Evolutionary conservation across 805 yeast species (phyloP).

Genomic region (Kodamaea fukazawae): DNA sequence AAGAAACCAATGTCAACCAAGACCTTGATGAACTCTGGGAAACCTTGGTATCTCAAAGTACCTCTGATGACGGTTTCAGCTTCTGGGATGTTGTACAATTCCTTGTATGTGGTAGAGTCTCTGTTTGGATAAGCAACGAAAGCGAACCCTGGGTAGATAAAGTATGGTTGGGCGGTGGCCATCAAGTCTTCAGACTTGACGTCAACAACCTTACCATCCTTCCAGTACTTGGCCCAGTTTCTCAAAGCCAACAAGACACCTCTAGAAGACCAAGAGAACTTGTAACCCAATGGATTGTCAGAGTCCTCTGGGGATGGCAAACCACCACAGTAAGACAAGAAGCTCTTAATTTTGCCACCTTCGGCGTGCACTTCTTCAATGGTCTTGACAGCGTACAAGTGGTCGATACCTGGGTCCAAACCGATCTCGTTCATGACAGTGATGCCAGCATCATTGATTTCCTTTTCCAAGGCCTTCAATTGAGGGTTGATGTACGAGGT

Average conservation of each 20-base stretch:
- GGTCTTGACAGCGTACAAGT: conserved; percentile 96
- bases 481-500: conserved; percentile 97
- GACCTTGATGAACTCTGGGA: conserved; percentile 96
- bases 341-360: conserved; percentile 90
- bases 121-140: conserved; percentile 97
- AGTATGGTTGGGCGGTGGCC: conserved; percentile 93
- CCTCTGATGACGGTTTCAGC: conserved; percentile 97
- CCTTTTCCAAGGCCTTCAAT: conserved; percentile 78
- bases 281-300: conserved; percentile 97
- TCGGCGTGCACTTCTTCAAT: conserved; percentile 91
- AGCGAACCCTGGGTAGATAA: conserved; percentile 92
- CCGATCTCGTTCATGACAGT: conserved; percentile 99
- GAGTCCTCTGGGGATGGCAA: conserved; percentile 97
- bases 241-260: conserved; percentile 95
- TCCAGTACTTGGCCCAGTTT: conserved; percentile 87
- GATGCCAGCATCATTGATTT: conserved; percentile 91
- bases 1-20: conserved; percentile 92
- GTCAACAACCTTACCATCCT: conserved; percentile 77
- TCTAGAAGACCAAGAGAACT: conserved; percentile 98
- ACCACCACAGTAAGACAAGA: conserved; percentile 98
- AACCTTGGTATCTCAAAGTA: conserved; percentile 95
- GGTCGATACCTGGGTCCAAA: conserved; percentile 98
- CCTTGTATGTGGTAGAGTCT: conserved; percentile 92
- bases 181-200: conserved; percentile 88
- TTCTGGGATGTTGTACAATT: conserved; percentile 91